Conservation (phyloP, 805 yeast species). For the Wickerhamomyces subpelliculosus region DNA sequence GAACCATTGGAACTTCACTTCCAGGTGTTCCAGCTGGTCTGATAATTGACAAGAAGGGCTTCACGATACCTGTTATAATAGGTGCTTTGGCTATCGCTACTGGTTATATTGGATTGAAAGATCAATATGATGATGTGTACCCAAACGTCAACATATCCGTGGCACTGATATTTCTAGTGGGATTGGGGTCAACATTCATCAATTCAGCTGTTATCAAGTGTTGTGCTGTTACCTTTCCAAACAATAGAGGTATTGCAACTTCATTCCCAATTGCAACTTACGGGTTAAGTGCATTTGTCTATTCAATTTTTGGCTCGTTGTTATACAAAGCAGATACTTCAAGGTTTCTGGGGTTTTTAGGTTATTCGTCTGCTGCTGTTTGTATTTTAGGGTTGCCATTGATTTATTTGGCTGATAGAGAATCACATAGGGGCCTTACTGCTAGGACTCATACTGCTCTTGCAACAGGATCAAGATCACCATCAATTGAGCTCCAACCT, state of each 20-base stretch:
- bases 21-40: constrained; percentile 64
- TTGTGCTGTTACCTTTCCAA: constrained; percentile 64
- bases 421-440: constrained; percentile 3
- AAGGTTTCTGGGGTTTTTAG: constrained; percentile 41
- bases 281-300: constrained; percentile 68
- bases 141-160: constrained; percentile 37
- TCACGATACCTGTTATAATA: constrained; percentile 39
- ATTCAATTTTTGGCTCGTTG: constrained; percentile 46
- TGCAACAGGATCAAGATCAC: constrained; percentile 1
- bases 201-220: constrained; percentile 64
- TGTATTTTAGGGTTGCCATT: constrained; percentile 41
- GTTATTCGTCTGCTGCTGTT: constrained; percentile 34
- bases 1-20: constrained; percentile 57
- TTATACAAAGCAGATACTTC: constrained; percentile 54
- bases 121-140: constrained; percentile 37
- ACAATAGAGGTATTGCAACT: constrained; percentile 65
- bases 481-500: constrained; percentile 13
- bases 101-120: constrained; percentile 52
- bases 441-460: background rate
- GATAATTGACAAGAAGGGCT: constrained; percentile 58
- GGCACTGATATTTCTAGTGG: constrained; percentile 46
- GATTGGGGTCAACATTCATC: constrained; percentile 62
- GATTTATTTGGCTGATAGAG: constrained; percentile 22
- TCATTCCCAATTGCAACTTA: constrained; percentile 68
- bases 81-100: constrained; percentile 43